phyloP scores from a whole-genome alignment of 805 yeast species.

The Ogataea paraovalis region DNA sequence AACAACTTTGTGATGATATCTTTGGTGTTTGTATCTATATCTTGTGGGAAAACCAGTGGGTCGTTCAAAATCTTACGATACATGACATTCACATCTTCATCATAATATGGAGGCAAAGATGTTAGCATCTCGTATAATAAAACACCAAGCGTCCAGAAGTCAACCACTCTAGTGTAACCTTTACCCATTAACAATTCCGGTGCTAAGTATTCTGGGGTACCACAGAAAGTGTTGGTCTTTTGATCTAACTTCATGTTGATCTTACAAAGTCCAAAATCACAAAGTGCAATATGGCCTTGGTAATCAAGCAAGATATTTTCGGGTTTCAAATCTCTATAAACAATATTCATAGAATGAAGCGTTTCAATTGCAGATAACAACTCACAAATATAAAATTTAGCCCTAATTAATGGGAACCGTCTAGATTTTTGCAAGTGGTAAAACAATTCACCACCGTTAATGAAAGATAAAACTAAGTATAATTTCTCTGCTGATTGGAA shows the following conservation, averaged over 20 bases:
- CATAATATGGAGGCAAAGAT: constrained; percentile 95
- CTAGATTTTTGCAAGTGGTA: constrained; percentile 92
- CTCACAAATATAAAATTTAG: constrained; percentile 93
- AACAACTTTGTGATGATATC: constrained; percentile 71
- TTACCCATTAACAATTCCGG: constrained; percentile 89
- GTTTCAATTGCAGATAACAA: constrained; percentile 89
- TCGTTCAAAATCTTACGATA: constrained; percentile 89
- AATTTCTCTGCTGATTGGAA: constrained; percentile 97
- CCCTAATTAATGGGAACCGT: constrained; percentile 79
- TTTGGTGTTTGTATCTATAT: constrained; percentile 81
- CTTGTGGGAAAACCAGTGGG: constrained; percentile 83
- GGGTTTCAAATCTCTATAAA: constrained; percentile 93
- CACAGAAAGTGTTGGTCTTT: constrained; percentile 88
- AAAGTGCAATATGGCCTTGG: constrained; percentile 95
- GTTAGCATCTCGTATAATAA: constrained; percentile 93
- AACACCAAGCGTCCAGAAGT: constrained; percentile 98
- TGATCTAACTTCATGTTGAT: constrained; percentile 89
- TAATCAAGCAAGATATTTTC: constrained; percentile 92
- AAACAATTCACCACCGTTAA: constrained; percentile 95
- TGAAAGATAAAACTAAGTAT: constrained; percentile 84
- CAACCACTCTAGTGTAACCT: constrained; percentile 94
- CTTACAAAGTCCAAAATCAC: constrained; percentile 96
- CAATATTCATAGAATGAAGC: constrained; percentile 84
- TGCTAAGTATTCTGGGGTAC: constrained; percentile 96
- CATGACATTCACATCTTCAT: constrained; percentile 90